Base-by-base conservation (phyloP, 1,284 basidiomycete genomes). In the Amylostereum chailletii region DNA sequence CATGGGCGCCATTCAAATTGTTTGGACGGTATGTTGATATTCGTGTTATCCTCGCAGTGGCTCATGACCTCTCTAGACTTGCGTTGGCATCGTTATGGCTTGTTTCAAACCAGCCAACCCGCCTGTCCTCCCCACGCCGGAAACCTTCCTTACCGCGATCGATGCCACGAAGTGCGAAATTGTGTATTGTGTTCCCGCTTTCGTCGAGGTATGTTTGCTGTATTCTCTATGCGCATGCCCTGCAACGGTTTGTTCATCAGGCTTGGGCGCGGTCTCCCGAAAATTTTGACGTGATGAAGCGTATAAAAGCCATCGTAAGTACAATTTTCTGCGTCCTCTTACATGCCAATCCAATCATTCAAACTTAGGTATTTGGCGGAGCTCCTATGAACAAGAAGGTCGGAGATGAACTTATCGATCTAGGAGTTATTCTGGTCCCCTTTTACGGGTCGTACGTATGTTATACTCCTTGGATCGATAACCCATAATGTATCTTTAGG, bases 131-230 rank as follows among this genome's bases (percentile, higher is more conserved):
- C 60, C 64, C 0, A 64, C 58, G 3, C 58, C 65, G 0, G 59
- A 61, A 9, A 54, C 46, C 27, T 53, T 61, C 39, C 53, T 66
- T 9, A 52, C 58, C 5, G 52, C 49, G 2, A 47, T 57, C 29
- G 44, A 52, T 4, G 52, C 49, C 3, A 57, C 57, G 6, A 45
- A 56, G 3, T 52, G 55, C 39, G 52, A 62, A 32, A 45, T 60
- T 9, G 43, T 62, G 1, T 57, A 61, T 34, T 57, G 53, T 47
- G 57, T 62, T 4, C 65, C 64, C 1, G 51, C 53, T 11, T 61
- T 65, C 38, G 42, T 65, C 45, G 63, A 67, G 57, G 65, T 65
- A 34, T 27, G 52, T 50, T 9, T 38, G 11, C 8, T 5, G 7
- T 8, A 11, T 33, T 37, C n/a, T 7, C 5, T 31, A 8, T 30